A percentile compares a stretch with the other conserved stretches of the same genome.
Evolutionary conservation across 495 filamentous ascomycete genomes (phyloP).

Genomic region (Lophium mytilinum): DNA sequence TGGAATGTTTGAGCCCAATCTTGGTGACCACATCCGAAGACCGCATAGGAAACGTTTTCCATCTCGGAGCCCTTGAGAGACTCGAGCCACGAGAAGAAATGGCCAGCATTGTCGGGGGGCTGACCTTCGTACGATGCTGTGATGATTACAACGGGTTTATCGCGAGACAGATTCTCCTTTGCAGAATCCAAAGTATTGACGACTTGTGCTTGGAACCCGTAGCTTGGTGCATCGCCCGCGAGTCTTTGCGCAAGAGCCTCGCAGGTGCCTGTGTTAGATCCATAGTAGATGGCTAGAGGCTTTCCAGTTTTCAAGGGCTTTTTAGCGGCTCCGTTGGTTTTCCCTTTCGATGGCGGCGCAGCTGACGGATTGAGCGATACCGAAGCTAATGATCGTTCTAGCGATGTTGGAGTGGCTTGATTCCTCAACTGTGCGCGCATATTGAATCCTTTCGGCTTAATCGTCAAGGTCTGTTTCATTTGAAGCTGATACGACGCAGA

Average conservation of each 20-base stretch:
- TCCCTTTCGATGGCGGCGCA: slow-evolving; percentile 13
- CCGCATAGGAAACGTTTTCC: slow-evolving; percentile 43
- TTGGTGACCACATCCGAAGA: slow-evolving; percentile 55
- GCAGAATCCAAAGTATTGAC: slow-evolving; percentile 54
- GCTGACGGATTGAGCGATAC: slow-evolving; percentile 18
- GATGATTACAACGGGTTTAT: slow-evolving; percentile 56
- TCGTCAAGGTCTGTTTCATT: slow-evolving; percentile 63
- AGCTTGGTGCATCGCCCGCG: slow-evolving; percentile 47
- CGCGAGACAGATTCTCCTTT: slow-evolving; percentile 51
- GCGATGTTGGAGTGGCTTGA: slow-evolving; percentile 48
- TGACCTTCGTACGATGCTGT: slow-evolving; percentile 68
- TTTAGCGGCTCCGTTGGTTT: slow-evolving; percentile 11
- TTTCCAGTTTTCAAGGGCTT: slow-evolving; percentile 20
- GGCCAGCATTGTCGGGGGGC: slow-evolving; percentile 64
- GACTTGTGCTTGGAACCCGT: slow-evolving; percentile 49
- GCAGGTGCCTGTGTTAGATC: slow-evolving; percentile 70
- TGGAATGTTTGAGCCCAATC: slow-evolving; percentile 72
- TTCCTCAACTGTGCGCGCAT: slow-evolving; percentile 55
- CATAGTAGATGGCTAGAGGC: slow-evolving; percentile 59
- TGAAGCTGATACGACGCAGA: slow-evolving; percentile 50
- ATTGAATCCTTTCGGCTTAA: slow-evolving; percentile 67
- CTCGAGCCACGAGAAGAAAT: slow-evolving; percentile 60
- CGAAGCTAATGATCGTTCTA: slow-evolving; percentile 44
- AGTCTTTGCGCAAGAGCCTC: slow-evolving; percentile 55
- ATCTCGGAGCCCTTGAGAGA: slow-evolving; percentile 37